A percentile compares a stretch with the other conserved stretches of the same genome.
phyloP scores from a whole-genome alignment of 306 rosid species.

The Cercis canadensis region DNA sequence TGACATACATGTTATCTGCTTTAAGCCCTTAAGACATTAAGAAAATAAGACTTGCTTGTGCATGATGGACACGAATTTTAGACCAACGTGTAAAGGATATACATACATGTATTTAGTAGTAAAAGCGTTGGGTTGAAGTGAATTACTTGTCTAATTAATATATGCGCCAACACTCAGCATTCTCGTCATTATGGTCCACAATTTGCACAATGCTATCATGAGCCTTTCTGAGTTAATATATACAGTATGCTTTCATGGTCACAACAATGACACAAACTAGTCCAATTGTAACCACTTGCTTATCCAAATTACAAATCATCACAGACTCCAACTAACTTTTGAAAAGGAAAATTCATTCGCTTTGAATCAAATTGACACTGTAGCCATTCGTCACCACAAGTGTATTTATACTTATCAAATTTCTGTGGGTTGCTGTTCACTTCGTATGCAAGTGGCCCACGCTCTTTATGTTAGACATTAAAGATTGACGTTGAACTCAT shows the following conservation, averaged over 20 bases:
- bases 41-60: neutral
- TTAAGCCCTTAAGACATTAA: too few relatives aligned
- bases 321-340: too few relatives aligned
- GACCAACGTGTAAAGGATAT: constrained; percentile 24
- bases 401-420: neutral
- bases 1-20: too few relatives aligned
- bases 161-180: constrained; percentile 34
- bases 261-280: too few relatives aligned
- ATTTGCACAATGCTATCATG: too few relatives aligned
- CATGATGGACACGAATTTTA: neutral
- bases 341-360: neutral
- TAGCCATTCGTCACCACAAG: neutral
- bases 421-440: constrained; percentile 11
- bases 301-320: neutral
- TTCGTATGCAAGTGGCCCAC: neutral
- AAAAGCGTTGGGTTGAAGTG: neutral
- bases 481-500: neutral
- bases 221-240: too few relatives aligned
- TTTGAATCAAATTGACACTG: neutral
- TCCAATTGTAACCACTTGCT: neutral
- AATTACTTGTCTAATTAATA: too few relatives aligned
- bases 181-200: constrained; percentile 3
- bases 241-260: too few relatives aligned
- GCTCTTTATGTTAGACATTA: neutral
- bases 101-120: constrained; percentile 18